These are phyloP conservation scores for Fusarium burgessii DNA, from an alignment of 2,329 filamentous ascomycete species.

Conservation along the genomic window DNA sequence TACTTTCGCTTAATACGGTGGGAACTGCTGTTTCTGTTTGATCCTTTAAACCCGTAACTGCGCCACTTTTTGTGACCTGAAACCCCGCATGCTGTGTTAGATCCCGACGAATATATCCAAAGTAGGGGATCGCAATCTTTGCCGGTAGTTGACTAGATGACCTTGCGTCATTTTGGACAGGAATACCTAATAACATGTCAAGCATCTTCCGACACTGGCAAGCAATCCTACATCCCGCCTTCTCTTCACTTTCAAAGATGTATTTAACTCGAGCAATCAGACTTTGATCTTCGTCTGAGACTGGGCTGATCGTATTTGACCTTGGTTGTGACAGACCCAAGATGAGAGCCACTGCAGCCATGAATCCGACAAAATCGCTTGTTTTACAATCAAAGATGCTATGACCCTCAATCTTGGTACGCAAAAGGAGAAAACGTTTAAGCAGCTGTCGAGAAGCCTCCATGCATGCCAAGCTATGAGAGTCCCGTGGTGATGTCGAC, in stretches of 20 bases:
- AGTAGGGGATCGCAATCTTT: neutral
- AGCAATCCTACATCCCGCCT: neutral
- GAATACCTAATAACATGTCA: neutral
- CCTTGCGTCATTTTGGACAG: neutral
- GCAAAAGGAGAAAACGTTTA: neutral
- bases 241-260: neutral
- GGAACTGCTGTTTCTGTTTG: fast-evolving
- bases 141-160: neutral
- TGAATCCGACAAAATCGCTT: neutral
- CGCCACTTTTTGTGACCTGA: fast-evolving
- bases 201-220: neutral
- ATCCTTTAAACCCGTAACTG: fast-evolving
- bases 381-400: neutral
- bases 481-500: neutral
- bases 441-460: neutral
- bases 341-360: neutral
- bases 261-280: neutral
- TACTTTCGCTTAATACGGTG: fast-evolving
- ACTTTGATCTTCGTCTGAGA: neutral
- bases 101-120: neutral
- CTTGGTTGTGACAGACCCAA: neutral
- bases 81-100: neutral
- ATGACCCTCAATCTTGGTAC: neutral
- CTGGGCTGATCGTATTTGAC: too few relatives aligned
- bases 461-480: neutral